Base-by-base conservation (phyloP, 2,329 filamentous ascomycete species). In the Neofusicoccum cordaticola region DNA sequence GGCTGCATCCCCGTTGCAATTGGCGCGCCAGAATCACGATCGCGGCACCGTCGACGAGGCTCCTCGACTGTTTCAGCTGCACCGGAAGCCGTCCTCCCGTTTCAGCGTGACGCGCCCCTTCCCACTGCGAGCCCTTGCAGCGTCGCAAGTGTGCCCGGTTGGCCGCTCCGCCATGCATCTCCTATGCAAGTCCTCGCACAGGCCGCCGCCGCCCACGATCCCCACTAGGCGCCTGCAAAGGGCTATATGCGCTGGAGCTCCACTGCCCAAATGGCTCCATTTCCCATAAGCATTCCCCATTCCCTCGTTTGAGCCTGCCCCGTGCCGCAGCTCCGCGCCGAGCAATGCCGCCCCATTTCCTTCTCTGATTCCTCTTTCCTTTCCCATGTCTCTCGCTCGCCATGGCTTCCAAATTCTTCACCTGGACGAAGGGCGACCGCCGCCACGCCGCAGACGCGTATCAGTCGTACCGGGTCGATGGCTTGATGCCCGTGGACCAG, bases 341-440 rank as follows among this genome's bases (percentile, higher is more conserved):
- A 31, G 27, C 27, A 31, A 53, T 44, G 22, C 34, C 37, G 35
- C 22, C 61, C 9, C 5, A 35, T 39, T 37, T 47, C 34, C 9
- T 17, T 22, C 48, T 22, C 37, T 44, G 34, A 45, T 47, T 35
- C 8, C 19, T 41, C 35, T n/a, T 15, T 37, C 34, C 47, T 35
- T 53, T 37, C 35, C 47, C 22, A 62, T 42, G 37, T 39, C 45
- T 45, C 37, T 27, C 27, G n/a, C 47, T 66, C 64, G 64, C 67
- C 41, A 80, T 80, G 76, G 73, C 71, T 9, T 73, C 78, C 27
- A 79, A 77, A 60, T 76, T 80, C 66, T 79, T 79, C 57, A 79
- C 78, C 52, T 80, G 80, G 79, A 78, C 77, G 13, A 80, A 79
- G 63, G 72, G 72, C 70, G 78, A 68, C 70, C 75, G 70, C 69